Evolutionary conservation across 768 basidiomycete species (phyloP), one percentile per base, ranked within the genome.

Genomic region (Phanerochaete sordida): DNA sequence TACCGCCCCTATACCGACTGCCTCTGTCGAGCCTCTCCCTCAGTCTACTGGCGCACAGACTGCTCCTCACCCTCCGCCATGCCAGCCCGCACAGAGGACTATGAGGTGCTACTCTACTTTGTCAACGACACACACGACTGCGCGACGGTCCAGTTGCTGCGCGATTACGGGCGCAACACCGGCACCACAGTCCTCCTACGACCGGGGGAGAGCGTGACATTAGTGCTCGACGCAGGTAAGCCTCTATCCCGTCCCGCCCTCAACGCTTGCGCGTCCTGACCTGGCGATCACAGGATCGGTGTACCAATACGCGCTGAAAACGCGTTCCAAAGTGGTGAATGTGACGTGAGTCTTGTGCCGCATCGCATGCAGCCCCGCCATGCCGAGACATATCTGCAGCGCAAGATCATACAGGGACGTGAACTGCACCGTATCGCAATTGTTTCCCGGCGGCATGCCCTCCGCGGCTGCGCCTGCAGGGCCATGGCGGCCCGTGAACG

Each of bases 241-340:
- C 59, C 26, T 31, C 19, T n/a, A 1, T 15, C 33, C 27, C 37
- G 26, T n/a, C 21, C 21, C 48, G 21, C n/a, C 26, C 35, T 39
- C 23, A n/a, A 53, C 13, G 21, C 37, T 35, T 50, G 48, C 52
- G 15, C 23, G 33, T 48, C 15, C 39, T 33, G 8, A 49, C 37
- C 16, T 39, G 4, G n/a, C 9, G 27, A 48, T 30, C 16, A 16
- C 61, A 71, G 87, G 88, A 6, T 79, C 81, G 23, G 74, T 83
- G 39, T 90, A 90, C 75, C 81, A 81, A 67, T 88, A 90, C 70
- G 86, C 84, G 35, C 74, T 90, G 60, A 88, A 88, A 71, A 79
- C 79, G 62, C 81, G 78, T 63, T 80, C 82, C 52, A 85, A 84
- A 67, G 86, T 88, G 28, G 85, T 81, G 59, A 84, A 85, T 69